A percentile compares a stretch with the other conserved stretches of the same genome.
phyloP scores from a whole-genome alignment of 148 eudicot species.

The Nyssa sinensis region DNA sequence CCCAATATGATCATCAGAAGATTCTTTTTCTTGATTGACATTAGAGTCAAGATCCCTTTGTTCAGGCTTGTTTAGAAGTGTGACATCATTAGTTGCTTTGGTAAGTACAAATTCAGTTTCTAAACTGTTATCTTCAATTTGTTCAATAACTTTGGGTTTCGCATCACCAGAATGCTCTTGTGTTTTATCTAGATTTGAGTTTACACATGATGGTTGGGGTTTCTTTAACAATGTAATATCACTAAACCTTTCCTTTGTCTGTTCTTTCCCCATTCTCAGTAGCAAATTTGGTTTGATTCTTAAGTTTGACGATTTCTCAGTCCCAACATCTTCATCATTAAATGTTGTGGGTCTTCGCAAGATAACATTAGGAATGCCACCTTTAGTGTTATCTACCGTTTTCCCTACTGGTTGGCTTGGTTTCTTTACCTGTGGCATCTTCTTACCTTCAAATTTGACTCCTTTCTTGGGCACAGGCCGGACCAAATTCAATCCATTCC shows the following conservation, averaged over 20 bases:
- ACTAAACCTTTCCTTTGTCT: constrained; percentile 59
- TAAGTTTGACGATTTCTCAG: constrained; percentile 34
- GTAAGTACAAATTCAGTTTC: constrained; percentile 14
- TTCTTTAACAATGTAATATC: constrained; percentile 78
- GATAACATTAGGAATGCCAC: constrained; percentile 68
- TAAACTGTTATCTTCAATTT: constrained; percentile 18
- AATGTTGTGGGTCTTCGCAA: constrained; percentile 68
- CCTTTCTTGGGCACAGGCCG: constrained; percentile 78
- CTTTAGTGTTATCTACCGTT: constrained; percentile 24
- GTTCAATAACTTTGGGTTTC: constrained; percentile 7
- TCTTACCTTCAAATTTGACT: constrained; percentile 53
- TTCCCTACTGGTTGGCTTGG: constrained; percentile 31
- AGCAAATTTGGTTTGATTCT: constrained; percentile 65
- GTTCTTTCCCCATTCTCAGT: constrained; percentile 59
- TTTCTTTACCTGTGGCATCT: constrained; percentile 36
- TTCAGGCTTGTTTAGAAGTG: constrained; percentile 49
- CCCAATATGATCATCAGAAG: constrained; percentile 8
- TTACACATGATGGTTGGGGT: constrained; percentile 45
- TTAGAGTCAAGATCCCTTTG: constrained; percentile 19
- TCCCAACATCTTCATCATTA: constrained; percentile 55
- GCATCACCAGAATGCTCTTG: constrained; percentile 26
- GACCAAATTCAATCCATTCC: constrained; percentile 60
- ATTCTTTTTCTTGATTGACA: constrained; percentile 18
- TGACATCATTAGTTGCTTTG: constrained; percentile 26
- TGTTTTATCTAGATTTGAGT: constrained; percentile 24